These are phyloP conservation scores for Debaryomyces maramus DNA, from an alignment of 805 yeast genomes.

Conservation along the genomic window DNA sequence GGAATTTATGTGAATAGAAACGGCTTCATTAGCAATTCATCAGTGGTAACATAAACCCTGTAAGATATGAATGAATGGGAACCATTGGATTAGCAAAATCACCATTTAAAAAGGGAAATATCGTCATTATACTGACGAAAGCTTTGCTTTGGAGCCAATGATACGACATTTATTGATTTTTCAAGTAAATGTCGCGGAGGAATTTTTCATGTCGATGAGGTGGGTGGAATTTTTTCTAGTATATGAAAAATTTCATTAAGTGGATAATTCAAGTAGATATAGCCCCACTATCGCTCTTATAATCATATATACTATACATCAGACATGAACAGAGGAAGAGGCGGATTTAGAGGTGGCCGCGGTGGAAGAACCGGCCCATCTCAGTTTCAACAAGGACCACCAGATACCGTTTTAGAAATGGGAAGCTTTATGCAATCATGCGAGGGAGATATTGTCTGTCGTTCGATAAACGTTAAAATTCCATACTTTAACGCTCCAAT, in stretches of 20 bases:
- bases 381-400: constrained; percentile 85
- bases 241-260: constrained; percentile 9
- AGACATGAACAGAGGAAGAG: constrained; percentile 67
- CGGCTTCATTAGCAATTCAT: too few species aligned
- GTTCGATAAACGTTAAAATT: constrained; percentile 87
- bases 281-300: background rate
- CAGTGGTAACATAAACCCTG: too few species aligned
- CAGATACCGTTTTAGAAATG: constrained; percentile 92
- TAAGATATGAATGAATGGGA: too few species aligned
- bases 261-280: background rate
- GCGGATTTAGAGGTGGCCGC: constrained; percentile 66
- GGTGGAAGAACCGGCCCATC: constrained; percentile 74
- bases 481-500: constrained; percentile 99
- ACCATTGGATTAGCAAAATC: too few species aligned
- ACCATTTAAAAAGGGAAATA: too few species aligned
- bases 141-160: too few species aligned
- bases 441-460: constrained; percentile 97
- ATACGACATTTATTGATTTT: too few species aligned
- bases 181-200: constrained; percentile 6
- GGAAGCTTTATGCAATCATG: constrained; percentile 89
- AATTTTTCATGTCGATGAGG: constrained; percentile 11
- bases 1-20: too few species aligned
- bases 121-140: too few species aligned
- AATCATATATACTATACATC: constrained; percentile 2
- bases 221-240: constrained; percentile 10